Percentiles rank a stretch among this genome's conserved stretches.
These are phyloP conservation scores for Macrolepiota albuminosa DNA, from an alignment of 768 basidiomycete species.

Conservation along the genomic window DNA sequence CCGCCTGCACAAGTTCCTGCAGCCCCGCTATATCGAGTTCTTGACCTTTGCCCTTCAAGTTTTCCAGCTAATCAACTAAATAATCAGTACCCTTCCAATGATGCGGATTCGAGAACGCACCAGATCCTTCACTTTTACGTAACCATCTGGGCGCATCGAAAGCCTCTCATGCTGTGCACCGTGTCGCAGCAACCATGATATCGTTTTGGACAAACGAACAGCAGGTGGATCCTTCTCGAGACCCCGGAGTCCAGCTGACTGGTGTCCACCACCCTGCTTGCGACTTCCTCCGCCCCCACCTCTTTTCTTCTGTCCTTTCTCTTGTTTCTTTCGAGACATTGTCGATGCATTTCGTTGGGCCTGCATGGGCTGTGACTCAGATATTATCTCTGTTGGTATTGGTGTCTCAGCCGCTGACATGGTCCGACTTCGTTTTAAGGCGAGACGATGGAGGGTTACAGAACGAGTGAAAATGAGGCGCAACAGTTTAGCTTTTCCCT, in stretches of 20 bases:
- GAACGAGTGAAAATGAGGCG: neutral
- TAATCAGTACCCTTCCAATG: too few relatives aligned
- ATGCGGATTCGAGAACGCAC: conserved; percentile 38
- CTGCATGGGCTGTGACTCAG: neutral
- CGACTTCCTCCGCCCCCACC: conserved; percentile 8
- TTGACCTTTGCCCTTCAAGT: conserved; percentile 57
- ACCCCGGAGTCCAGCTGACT: conserved; percentile 49
- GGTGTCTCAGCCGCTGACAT: neutral
- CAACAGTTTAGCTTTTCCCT: neutral
- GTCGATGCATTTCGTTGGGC: conserved; percentile 1
- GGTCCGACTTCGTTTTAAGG: neutral
- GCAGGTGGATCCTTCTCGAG: conserved; percentile 59
- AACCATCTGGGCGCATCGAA: conserved; percentile 79
- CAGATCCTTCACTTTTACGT: conserved; percentile 74
- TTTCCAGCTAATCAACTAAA: conserved; percentile 48
- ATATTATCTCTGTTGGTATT: neutral
- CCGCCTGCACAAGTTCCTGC: conserved; percentile 59
- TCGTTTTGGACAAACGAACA: conserved; percentile 74
- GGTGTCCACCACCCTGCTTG: conserved; percentile 3
- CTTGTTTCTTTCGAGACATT: conserved; percentile 5
- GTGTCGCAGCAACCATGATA: conserved; percentile 91
- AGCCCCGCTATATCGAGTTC: conserved; percentile 48
- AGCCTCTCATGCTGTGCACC: conserved; percentile 76
- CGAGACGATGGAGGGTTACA: neutral
- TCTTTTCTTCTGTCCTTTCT: conserved; percentile 10